These are phyloP conservation scores for Fagopyrum esculentum DNA, from an alignment of 148 eudicot genomes.

Conservation along the genomic window DNA sequence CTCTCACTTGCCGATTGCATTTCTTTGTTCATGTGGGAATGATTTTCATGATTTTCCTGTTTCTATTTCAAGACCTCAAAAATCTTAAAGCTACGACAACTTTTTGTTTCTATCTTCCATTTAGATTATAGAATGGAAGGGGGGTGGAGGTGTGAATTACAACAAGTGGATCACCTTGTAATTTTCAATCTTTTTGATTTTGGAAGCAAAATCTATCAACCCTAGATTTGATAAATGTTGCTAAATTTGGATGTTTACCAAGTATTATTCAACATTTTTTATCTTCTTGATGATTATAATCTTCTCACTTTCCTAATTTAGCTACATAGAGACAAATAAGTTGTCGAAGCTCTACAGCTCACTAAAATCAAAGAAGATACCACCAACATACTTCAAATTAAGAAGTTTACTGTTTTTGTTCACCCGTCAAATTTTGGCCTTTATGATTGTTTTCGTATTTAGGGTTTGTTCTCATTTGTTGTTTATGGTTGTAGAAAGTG, in stretches of 20 bases:
- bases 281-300: not conserved
- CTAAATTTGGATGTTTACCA: not conserved
- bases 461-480: not conserved
- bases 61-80: too few species aligned
- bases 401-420: constrained; percentile 5
- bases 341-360: constrained; percentile 24
- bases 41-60: too few species aligned
- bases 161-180: constrained; percentile 4
- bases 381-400: constrained; percentile 13
- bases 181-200: not conserved
- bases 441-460: not conserved
- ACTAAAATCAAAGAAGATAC: constrained; percentile 12
- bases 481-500: constrained; percentile 30
- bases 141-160: too few species aligned
- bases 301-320: not conserved
- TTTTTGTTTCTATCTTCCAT: too few species aligned
- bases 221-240: too few species aligned
- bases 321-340: constrained; percentile 25
- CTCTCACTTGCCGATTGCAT: too few species aligned
- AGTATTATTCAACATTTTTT: not conserved
- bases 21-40: too few species aligned
- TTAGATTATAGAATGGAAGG: too few species aligned
- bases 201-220: not conserved
- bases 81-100: too few species aligned
- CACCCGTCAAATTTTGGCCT: not conserved